Conservation (phyloP, 352 stramenopile genomes). For the Phytophthora nicotianae region DNA sequence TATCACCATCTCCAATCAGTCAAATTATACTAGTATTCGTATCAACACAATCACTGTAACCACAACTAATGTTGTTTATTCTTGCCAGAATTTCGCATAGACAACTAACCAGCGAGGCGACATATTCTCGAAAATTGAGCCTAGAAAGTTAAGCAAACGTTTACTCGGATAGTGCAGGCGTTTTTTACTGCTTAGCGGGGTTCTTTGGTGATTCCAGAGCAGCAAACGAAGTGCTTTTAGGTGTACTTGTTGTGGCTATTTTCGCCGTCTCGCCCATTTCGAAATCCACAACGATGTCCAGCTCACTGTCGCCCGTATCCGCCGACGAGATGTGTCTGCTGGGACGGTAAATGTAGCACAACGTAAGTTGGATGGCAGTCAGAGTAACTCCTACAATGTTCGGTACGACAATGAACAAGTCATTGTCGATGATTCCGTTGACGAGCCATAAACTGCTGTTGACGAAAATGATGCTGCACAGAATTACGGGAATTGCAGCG, state of each 20-base stretch:
- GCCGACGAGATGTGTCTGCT: neutral
- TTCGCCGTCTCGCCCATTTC: conserved; percentile 2
- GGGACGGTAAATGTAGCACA: conserved; percentile 53
- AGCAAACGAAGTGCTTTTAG: conserved; percentile 6
- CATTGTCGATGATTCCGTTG: conserved; percentile 49
- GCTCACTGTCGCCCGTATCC: conserved; percentile 13
- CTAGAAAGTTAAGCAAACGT: too few relatives aligned
- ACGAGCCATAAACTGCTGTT: conserved; percentile 65
- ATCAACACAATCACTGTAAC: too few relatives aligned
- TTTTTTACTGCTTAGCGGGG: conserved; percentile 3
- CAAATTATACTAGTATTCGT: too few relatives aligned
- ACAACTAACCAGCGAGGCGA: too few relatives aligned
- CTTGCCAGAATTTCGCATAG: too few relatives aligned
- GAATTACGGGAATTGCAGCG: conserved; percentile 54
- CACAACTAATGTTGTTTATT: too few relatives aligned
- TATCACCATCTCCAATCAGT: too few relatives aligned
- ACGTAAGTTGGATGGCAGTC: conserved; percentile 42
- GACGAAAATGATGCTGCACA: conserved; percentile 46
- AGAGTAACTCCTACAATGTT: conserved; percentile 42
- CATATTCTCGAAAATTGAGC: too few relatives aligned
- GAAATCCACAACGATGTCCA: conserved; percentile 7
- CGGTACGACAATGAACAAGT: conserved; percentile 54
- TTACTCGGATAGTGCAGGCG: too few relatives aligned
- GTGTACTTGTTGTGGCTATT: neutral
- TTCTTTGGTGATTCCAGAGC: conserved; percentile 8